Evolutionary conservation across 1,284 basidiomycete species (phyloP).

Genomic region (Stereum hirsutum): DNA sequence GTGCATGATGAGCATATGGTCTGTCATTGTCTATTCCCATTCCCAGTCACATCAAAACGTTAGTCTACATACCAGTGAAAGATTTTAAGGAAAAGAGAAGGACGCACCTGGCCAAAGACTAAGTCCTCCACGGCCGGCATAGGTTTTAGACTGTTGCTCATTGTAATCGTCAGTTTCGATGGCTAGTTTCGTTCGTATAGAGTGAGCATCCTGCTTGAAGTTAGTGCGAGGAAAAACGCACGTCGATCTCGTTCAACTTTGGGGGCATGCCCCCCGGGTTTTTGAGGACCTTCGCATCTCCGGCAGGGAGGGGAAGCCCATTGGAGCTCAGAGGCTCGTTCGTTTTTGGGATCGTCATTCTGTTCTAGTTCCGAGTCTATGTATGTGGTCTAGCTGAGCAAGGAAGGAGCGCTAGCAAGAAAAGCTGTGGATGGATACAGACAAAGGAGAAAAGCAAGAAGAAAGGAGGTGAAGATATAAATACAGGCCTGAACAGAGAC

Average conservation of each 20-base stretch:
- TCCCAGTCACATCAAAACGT: not conserved
- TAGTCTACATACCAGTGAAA: not conserved
- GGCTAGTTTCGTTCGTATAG: conserved; percentile 21
- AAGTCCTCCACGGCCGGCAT: conserved; percentile 30
- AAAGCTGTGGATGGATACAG: too few relatives aligned
- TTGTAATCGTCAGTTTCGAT: conserved; percentile 32
- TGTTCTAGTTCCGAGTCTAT: too few relatives aligned
- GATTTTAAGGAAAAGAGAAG: conserved; percentile 2
- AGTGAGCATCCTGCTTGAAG: not conserved
- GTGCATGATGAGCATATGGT: conserved; percentile 74
- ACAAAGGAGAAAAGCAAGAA: too few relatives aligned
- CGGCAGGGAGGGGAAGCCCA: conserved; percentile 7
- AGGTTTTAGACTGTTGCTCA: conserved; percentile 26
- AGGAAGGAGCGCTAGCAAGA: too few relatives aligned
- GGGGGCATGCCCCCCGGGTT: conserved; percentile 9
- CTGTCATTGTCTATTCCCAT: conserved; percentile 45
- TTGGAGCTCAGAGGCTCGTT: conserved; percentile 7
- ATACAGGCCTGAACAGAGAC: too few relatives aligned
- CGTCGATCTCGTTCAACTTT: conserved; percentile 9
- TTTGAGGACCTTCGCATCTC: conserved; percentile 8
- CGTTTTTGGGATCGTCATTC: conserved; percentile 7
- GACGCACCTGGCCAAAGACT: conserved; percentile 31
- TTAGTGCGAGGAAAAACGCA: not conserved
- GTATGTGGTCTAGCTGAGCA: too few relatives aligned
- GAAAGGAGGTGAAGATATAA: too few relatives aligned